Evolutionary conservation across 2,329 filamentous ascomycete genomes (phyloP).

Genomic region (Sporothrix protearum): DNA sequence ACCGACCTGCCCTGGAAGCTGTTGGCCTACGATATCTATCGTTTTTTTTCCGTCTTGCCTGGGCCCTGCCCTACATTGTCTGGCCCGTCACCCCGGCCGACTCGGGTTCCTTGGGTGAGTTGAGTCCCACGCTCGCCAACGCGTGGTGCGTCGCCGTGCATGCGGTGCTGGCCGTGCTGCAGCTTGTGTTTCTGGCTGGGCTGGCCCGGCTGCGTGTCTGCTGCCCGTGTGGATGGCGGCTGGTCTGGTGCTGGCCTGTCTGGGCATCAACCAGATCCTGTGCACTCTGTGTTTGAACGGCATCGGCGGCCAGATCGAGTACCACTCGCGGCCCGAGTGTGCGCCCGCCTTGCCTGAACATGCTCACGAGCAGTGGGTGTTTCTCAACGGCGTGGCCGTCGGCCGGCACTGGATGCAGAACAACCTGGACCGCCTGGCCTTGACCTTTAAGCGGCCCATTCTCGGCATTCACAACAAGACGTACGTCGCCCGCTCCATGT

Average conservation of each 20-base stretch:
- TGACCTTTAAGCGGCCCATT: slow-evolving; percentile 68
- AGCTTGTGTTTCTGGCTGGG: slow-evolving; percentile 57
- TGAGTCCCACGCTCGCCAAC: slow-evolving; percentile 58
- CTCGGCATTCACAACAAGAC: slow-evolving; percentile 74
- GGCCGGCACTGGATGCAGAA: slow-evolving; percentile 65
- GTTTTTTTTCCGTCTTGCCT: slow-evolving; percentile 53
- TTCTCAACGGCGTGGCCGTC: slow-evolving; percentile 68
- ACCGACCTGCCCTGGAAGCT: slow-evolving; percentile 54
- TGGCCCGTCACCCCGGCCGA: slow-evolving; percentile 53
- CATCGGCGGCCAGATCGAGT: slow-evolving; percentile 44
- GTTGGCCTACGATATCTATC: slow-evolving; percentile 51
- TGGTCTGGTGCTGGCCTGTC: slow-evolving; percentile 42
- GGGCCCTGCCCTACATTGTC: slow-evolving; percentile 60
- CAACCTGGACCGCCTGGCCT: slow-evolving; percentile 67
- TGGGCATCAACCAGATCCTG: slow-evolving; percentile 50
- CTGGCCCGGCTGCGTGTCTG: slow-evolving; percentile 49
- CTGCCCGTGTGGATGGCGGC: slow-evolving; percentile 49
- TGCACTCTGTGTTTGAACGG: slow-evolving; percentile 53
- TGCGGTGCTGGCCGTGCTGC: slow-evolving; percentile 54
- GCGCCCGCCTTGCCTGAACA: slow-evolving; percentile 49
- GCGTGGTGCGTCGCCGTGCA: slow-evolving; percentile 57
- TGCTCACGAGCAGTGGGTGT: slow-evolving; percentile 71
- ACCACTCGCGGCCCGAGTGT: slow-evolving; percentile 52
- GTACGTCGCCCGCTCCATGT: slow-evolving; percentile 36
- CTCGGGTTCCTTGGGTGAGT: slow-evolving; percentile 59